Evolutionary conservation across 2,329 filamentous ascomycete genomes (phyloP), one percentile per base, ranked within the genome.

Genomic region (Penicillium sp.): DNA sequence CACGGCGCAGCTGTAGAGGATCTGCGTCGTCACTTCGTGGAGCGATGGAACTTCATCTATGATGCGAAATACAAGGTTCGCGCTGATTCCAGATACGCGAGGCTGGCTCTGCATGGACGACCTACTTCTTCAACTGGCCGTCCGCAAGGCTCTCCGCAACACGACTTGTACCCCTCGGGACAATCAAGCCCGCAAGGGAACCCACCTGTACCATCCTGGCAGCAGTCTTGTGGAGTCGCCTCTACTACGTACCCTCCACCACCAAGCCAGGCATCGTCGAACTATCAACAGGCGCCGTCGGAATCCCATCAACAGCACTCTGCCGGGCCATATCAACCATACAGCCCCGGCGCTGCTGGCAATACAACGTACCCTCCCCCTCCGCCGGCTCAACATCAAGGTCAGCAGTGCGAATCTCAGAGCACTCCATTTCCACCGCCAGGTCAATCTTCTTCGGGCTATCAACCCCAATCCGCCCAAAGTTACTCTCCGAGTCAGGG

Each of bases 11-110:
- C 89, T 9, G 84, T 92, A 0, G 77, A 85, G 54, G 89, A 88
- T 66, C 75, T 95, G 28, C 77, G 83, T 28, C 79, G 80, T 4
- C 89, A 95, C 66, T 95, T 96, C 61, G 79, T 83, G 2, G 86
- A 95, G 64, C 77, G 90, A 60, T 96, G 91, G 89, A 95, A 95
- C 72, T 95, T 88, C 65, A 91, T 96, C 56, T 95, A 83, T 57
- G 78, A 83, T 49, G 82, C 87, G 43, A 96, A 96, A 68, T 96
- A 96, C 65, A 72, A 75, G 52, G 76, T 79, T 29, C 77, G 80
- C 13, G 72, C 76, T 39, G 73, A 80, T 38, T 61, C 66, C 3
- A 70, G 79, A 48, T 83, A 82, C 55, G 59, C 67, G 11, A 68
- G 61, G 54, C 61, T 70, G 41, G 62, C 50, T 22, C 62, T 68